These are phyloP conservation scores for Botrytis byssoidea DNA, from an alignment of 2,329 filamentous ascomycete species.

Conservation along the genomic window DNA sequence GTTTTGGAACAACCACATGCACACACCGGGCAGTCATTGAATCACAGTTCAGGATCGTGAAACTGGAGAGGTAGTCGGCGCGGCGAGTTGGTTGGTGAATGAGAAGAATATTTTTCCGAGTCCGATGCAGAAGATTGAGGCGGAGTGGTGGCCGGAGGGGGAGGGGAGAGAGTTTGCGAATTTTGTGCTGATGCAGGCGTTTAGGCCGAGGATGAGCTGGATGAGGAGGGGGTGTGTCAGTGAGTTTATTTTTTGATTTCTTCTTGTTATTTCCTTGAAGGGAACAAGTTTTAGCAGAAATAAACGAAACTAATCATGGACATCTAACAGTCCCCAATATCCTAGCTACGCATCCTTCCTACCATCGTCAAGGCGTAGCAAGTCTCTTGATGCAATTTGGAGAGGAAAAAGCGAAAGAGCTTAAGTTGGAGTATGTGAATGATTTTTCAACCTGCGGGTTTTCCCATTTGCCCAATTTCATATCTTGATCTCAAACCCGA, in stretches of 20 bases:
- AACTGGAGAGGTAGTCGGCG: background rate
- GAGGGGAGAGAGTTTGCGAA: slow-evolving; percentile 6
- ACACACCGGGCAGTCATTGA: background rate
- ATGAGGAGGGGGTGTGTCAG: background rate
- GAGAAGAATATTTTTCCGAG: slow-evolving; percentile 3
- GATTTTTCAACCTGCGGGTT: too few relatives aligned
- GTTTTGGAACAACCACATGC: background rate
- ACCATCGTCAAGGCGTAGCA: background rate
- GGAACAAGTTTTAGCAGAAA: background rate
- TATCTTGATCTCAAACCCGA: background rate
- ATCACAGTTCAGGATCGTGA: background rate
- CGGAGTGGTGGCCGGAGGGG: background rate
- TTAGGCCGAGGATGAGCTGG: background rate
- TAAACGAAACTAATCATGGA: background rate
- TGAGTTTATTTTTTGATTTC: background rate
- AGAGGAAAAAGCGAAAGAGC: slow-evolving; percentile 3
- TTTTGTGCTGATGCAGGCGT: background rate
- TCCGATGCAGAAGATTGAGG: slow-evolving; percentile 5
- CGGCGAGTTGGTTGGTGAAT: slow-evolving; percentile 2
- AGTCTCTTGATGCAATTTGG: background rate
- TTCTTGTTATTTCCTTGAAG: background rate
- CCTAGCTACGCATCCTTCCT: slow-evolving; percentile 2
- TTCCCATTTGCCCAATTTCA: background rate
- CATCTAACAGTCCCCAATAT: background rate
- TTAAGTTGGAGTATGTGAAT: background rate